A percentile compares a stretch with the other conserved stretches of the same genome.
Evolutionary conservation across 108 stramenopile genomes (phyloP).

Genomic region (Cyclotella sp.): DNA sequence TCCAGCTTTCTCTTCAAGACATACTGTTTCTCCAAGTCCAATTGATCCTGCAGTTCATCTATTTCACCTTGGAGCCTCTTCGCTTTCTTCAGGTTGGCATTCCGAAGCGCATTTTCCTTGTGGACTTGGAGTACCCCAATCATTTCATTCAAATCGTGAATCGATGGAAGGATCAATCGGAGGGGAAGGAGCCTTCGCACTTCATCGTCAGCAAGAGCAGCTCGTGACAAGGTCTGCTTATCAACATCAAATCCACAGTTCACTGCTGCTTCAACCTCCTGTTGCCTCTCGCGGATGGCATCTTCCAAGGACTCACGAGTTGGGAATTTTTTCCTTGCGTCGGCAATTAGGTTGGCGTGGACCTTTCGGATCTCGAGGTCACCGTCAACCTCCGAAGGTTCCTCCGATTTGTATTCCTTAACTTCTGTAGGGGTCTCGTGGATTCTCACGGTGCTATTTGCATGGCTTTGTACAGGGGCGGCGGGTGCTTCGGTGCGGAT

Average conservation of each 20-base stretch:
- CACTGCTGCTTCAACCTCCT: conserved; percentile 40
- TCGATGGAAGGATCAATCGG: conserved; percentile 49
- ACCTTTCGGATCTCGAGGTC: conserved; percentile 36
- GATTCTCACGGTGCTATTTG: conserved; percentile 20
- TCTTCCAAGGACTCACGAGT: conserved; percentile 52
- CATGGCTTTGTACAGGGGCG: conserved; percentile 14
- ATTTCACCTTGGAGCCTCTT: conserved; percentile 36
- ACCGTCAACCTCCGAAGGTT: conserved; percentile 17
- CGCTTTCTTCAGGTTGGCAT: conserved; percentile 27
- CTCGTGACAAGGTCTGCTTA: conserved; percentile 47
- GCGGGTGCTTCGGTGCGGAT: conserved; percentile 15
- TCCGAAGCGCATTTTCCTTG: conserved; percentile 44
- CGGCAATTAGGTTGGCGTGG: conserved; percentile 42
- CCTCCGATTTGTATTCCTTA: conserved; percentile 17
- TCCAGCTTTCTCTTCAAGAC: conserved; percentile 19
- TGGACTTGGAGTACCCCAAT: conserved; percentile 46
- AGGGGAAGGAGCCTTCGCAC: conserved; percentile 55
- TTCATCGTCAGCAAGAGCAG: conserved; percentile 57
- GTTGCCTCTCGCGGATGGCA: conserved; percentile 42
- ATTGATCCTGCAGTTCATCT: conserved; percentile 46
- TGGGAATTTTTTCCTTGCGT: conserved; percentile 46
- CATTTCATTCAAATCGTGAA: conserved; percentile 46
- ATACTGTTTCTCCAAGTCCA: conserved; percentile 44
- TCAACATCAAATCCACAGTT: conserved; percentile 51
- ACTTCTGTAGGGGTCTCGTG: conserved; percentile 10